Evolutionary conservation across 2,329 filamentous ascomycete genomes (phyloP).

Genomic region (Alternaria sp.): DNA sequence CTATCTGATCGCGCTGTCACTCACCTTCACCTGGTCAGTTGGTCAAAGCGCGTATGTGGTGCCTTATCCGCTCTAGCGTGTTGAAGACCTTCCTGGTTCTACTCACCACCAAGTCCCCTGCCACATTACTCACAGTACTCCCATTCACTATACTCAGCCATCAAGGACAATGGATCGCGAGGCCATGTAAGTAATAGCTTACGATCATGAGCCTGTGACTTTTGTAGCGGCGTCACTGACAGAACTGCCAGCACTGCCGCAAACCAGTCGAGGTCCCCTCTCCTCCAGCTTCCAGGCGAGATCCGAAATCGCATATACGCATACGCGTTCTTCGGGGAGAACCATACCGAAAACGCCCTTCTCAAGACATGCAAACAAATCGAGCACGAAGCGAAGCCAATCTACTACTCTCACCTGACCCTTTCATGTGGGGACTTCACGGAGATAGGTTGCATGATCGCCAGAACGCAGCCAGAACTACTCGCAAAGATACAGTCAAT

Average conservation of each 20-base stretch:
- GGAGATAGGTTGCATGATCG: too few species aligned
- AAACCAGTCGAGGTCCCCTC: rapidly evolving
- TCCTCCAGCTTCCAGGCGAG: background rate
- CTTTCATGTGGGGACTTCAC: too few species aligned
- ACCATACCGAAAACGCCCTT: rapidly evolving
- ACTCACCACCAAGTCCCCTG: too few species aligned
- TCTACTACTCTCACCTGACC: too few species aligned
- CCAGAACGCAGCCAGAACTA: too few species aligned
- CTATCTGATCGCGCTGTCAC: background rate
- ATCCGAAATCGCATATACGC: background rate
- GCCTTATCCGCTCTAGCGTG: too few species aligned
- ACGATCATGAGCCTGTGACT: too few species aligned
- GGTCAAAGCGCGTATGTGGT: background rate
- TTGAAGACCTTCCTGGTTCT: too few species aligned
- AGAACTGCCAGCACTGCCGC: background rate
- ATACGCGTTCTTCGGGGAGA: rapidly evolving
- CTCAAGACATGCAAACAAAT: background rate
- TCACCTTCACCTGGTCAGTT: background rate
- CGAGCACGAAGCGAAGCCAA: background rate
- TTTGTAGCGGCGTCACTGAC: too few species aligned
- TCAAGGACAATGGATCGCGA: rapidly evolving
- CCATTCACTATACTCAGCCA: rapidly evolving
- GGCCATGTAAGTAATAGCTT: too few species aligned
- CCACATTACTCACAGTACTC: too few species aligned
- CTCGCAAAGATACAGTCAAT: too few species aligned